A percentile compares a stretch with the other conserved stretches of the same genome.
phyloP scores from a whole-genome alignment of 192 early-diverging fungal species.

The Umbelopsis vinacea region DNA sequence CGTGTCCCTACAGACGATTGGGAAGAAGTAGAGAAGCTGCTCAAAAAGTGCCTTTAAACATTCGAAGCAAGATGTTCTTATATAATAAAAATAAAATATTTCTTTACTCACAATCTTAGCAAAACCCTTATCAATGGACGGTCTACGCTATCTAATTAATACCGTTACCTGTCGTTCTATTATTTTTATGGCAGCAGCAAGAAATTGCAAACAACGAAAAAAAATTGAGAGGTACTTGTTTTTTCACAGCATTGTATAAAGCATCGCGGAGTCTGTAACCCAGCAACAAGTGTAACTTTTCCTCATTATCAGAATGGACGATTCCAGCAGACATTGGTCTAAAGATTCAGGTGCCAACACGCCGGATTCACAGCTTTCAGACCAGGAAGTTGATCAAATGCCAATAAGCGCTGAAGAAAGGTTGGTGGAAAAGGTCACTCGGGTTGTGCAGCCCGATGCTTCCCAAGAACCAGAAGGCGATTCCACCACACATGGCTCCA shows the following conservation, averaged over 20 bases:
- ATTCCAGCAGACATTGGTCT: constrained; percentile 21
- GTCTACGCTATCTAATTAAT: no score
- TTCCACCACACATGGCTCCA: background rate
- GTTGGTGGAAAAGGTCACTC: constrained; percentile 12
- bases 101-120: no score
- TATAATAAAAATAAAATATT: constrained; percentile 6
- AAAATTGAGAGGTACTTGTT: no score
- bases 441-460: background rate
- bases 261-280: no score
- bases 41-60: constrained; percentile 75
- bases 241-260: no score
- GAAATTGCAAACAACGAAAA: no score
- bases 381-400: constrained; percentile 1
- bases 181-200: no score
- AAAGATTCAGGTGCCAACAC: constrained; percentile 45
- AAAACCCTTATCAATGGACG: no score
- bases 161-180: no score
- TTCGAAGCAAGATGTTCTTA: background rate
- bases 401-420: constrained; percentile 1
- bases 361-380: constrained; percentile 29
- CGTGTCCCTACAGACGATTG: constrained; percentile 82
- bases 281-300: background rate
- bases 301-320: constrained; percentile 6
- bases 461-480: background rate
- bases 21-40: constrained; percentile 81